Evolutionary conservation across 352 stramenopile species (phyloP), one percentile per base, ranked within the genome.

Genomic region (Thraustochytrium striatum): DNA sequence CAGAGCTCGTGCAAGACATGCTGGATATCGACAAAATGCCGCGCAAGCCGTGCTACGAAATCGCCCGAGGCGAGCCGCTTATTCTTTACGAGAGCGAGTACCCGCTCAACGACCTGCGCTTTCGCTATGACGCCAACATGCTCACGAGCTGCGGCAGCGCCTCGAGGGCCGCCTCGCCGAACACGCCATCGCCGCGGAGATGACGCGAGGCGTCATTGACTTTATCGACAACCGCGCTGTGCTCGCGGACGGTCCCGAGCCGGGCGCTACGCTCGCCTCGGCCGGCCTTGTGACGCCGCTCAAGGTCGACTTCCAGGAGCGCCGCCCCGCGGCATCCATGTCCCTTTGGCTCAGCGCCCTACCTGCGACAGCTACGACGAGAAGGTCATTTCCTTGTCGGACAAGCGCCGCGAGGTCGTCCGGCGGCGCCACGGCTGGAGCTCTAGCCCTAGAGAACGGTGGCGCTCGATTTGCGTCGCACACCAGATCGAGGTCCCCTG

Each of bases 81-180:
- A 94, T 98, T n/a, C 85, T 99, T 7, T 95, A 99, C 83, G 89
- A 97, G 80, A 99, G 96, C 85, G 86, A 88, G 53, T 99, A 97
- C 83, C 86, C 65, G 1, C 35, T 25, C 9, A 50, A 89, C 16
- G 88, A 92, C 82, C 81, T 96, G 36, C 19, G 85, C 43, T 94
- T 97, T 61, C 72, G 87, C 69, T 90, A 83, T 69, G 73, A 87
- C 16, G 3, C 57, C 16, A 30, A 52, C 13, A 16, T 28, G 21
- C 35, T 70, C 35, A 13, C 25, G 50, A 44, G 28, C 35, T 82
- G n/a, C 72, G 53, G 19, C 1, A 78, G 38, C 59, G 53, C 38
- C 38, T 81, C 41, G 55, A 81, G 72, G n/a, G 30, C 5, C 28
- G 52, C 5, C 21, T 41, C n/a, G 21, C 53, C 16, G 28, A 30